Evolutionary conservation across 768 basidiomycete genomes (phyloP).

Genomic region (Phaffia tasmanica): DNA sequence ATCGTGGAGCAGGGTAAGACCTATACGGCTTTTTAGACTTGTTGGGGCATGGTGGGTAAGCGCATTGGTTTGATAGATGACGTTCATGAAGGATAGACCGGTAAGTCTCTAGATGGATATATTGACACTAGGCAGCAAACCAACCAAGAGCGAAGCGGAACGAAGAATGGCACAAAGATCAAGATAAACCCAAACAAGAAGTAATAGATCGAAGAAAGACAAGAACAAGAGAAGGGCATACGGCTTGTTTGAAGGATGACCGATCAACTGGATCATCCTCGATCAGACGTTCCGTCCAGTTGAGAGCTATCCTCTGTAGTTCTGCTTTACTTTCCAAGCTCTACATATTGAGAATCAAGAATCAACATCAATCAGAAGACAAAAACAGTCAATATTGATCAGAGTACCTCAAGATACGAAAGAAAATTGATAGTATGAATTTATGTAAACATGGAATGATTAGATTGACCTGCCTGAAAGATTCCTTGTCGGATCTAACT

Average conservation of each 20-base stretch:
- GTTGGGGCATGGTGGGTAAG: conserved; percentile 14
- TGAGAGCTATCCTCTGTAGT: conserved; percentile 11
- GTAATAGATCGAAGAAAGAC: neutral
- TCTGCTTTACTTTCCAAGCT: conserved; percentile 8
- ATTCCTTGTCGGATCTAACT: no score
- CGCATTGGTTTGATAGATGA: conserved; percentile 18
- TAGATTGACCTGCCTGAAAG: no score
- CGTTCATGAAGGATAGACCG: conserved; percentile 22
- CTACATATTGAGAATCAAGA: neutral
- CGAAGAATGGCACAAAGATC: no score
- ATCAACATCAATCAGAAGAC: neutral
- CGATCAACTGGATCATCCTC: conserved; percentile 9
- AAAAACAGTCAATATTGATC: no score
- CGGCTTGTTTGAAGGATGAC: conserved; percentile 13
- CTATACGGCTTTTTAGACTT: conserved; percentile 10
- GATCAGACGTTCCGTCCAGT: conserved; percentile 15
- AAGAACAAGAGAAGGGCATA: neutral
- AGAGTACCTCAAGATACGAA: no score
- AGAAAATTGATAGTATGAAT: no score
- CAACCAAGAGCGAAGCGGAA: neutral
- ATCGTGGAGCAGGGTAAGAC: conserved; percentile 10
- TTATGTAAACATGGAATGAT: no score
- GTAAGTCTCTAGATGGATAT: conserved; percentile 11
- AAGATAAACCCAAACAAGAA: no score
- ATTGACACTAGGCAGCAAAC: neutral